A percentile compares a stretch with the other conserved stretches of the same genome.
phyloP scores from a whole-genome alignment of 441 rosid genomes.

The Syzygium syzygioides region DNA sequence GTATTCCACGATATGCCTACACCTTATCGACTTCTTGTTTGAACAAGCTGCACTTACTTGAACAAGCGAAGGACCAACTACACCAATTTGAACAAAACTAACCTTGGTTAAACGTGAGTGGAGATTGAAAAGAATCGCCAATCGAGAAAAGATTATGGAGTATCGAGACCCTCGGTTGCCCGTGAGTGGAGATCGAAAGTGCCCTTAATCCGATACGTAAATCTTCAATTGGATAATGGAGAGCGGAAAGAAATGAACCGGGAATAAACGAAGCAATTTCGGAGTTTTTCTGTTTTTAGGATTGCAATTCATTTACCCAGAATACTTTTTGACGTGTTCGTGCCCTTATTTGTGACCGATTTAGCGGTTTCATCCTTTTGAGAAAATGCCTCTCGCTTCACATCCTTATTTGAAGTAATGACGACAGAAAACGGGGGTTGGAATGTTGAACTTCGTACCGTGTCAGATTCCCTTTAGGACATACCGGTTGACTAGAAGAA shows the following conservation, averaged over 20 bases:
- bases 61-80: neutral
- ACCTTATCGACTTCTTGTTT: neutral
- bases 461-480: neutral
- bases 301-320: neutral
- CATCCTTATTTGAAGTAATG: neutral
- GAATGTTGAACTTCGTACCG: neutral
- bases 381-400: neutral
- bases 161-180: neutral
- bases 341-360: neutral
- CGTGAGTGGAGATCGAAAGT: neutral
- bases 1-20: neutral
- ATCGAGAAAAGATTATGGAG: neutral
- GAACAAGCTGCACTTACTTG: neutral
- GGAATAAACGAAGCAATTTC: neutral
- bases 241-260: accelerated
- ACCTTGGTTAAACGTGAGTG: neutral
- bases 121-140: neutral
- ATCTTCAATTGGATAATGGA: neutral
- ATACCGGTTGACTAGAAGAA: neutral
- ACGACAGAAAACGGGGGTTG: neutral
- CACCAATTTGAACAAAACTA: neutral
- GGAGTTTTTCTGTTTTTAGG: neutral
- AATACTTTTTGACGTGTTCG: neutral
- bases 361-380: neutral
- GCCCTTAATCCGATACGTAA: neutral